phyloP scores from a whole-genome alignment of 1,284 basidiomycete species.

The Pseudozyma pruni region DNA sequence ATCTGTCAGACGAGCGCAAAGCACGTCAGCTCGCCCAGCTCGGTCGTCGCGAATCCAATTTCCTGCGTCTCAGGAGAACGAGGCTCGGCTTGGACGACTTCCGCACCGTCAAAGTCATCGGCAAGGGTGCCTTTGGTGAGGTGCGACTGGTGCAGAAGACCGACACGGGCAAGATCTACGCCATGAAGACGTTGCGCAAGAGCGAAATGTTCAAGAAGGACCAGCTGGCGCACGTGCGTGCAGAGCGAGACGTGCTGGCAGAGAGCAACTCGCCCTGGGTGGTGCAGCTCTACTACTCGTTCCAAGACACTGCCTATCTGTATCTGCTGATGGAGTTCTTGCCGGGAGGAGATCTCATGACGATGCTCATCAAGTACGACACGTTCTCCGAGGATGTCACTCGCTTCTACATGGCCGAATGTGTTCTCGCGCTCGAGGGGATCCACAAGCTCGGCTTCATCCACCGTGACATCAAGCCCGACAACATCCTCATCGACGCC shows the following conservation, averaged over 20 bases:
- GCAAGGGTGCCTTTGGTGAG: slow-evolving; percentile 98
- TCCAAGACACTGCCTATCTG: slow-evolving; percentile 94
- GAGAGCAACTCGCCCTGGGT: slow-evolving; percentile 99
- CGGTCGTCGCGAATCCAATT: slow-evolving; percentile 81
- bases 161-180: slow-evolving; percentile 97
- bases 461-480: slow-evolving; percentile 93
- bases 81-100: slow-evolving; percentile 94
- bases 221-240: slow-evolving; percentile 95
- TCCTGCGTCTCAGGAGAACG: slow-evolving; percentile 87
- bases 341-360: slow-evolving; percentile 96
- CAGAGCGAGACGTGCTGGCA: slow-evolving; percentile 96
- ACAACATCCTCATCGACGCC: slow-evolving; percentile 96
- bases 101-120: slow-evolving; percentile 96
- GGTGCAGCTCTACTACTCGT: slow-evolving; percentile 97
- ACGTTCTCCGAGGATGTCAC: slow-evolving; percentile 98
- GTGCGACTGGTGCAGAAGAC: slow-evolving; percentile 95
- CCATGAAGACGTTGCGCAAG: slow-evolving; percentile 98
- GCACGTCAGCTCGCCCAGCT: slow-evolving; percentile 89
- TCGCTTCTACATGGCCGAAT: slow-evolving; percentile 99
- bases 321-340: slow-evolving; percentile 99
- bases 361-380: slow-evolving; percentile 99
- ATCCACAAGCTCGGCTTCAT: slow-evolving; percentile 99
- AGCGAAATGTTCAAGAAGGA: slow-evolving; percentile 99
- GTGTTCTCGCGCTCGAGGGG: slow-evolving; percentile 95
- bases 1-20: slow-evolving; percentile 79